A percentile compares a stretch with the other conserved stretches of the same genome.
Evolutionary conservation across 352 stramenopile genomes (phyloP).

Genomic region (Peronospora destructor): DNA sequence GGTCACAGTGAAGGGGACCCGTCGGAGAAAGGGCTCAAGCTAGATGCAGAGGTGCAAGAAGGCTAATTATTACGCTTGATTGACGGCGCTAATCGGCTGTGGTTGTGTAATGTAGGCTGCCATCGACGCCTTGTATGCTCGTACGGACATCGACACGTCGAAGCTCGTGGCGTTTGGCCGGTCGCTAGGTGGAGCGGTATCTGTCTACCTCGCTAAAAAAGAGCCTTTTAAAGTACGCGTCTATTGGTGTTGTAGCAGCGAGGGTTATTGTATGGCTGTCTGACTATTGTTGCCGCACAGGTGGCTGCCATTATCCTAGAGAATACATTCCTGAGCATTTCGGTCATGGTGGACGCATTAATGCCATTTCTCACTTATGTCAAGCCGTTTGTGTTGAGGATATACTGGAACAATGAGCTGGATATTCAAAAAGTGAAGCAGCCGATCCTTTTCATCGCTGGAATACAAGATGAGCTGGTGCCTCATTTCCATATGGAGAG

Average conservation of each 20-base stretch:
- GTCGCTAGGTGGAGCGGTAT: conserved; percentile 88
- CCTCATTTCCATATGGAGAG: conserved; percentile 85
- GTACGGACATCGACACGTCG: conserved; percentile 73
- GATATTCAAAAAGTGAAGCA: conserved; percentile 55
- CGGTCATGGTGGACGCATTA: conserved; percentile 89
- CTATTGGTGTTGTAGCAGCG: not conserved
- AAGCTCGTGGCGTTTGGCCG: conserved; percentile 90
- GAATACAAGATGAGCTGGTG: conserved; percentile 88
- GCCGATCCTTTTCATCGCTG: conserved; percentile 89
- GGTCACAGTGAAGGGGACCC: conserved; percentile 85
- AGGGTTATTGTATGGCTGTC: not conserved
- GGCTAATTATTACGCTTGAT: not conserved
- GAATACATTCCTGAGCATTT: conserved; percentile 93
- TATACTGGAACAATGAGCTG: conserved; percentile 83
- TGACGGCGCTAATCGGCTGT: conserved; percentile 3
- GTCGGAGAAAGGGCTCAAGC: conserved; percentile 85
- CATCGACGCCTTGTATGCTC: conserved; percentile 65
- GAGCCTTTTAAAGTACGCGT: conserved; percentile 46
- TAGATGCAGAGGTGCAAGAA: conserved; percentile 79
- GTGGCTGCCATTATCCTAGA: conserved; percentile 89
- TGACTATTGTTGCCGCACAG: conserved; percentile 21
- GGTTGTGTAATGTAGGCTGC: conserved; percentile 38
- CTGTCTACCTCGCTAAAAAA: conserved; percentile 85
- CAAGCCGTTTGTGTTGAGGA: conserved; percentile 87
- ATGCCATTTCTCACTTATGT: conserved; percentile 88